A percentile compares a stretch with the other conserved stretches of the same genome.
Conservation (phyloP, 805 yeast species). For the Saturnispora zaruensis region DNA sequence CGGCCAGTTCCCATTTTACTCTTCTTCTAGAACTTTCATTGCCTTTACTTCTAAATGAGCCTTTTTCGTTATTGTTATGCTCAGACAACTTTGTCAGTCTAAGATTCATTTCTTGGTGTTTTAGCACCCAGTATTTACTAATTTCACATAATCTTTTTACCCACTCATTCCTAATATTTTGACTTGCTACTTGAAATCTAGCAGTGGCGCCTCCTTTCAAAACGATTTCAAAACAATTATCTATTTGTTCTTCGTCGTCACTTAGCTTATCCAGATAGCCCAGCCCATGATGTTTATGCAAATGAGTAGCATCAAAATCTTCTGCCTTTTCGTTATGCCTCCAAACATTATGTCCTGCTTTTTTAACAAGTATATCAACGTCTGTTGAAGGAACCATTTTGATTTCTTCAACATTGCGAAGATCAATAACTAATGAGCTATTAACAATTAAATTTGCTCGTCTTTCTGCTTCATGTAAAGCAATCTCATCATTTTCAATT, state of each 20-base stretch:
- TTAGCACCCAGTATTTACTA: conserved; percentile 50
- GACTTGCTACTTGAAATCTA: conserved; percentile 48
- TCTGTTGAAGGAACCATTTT: conserved; percentile 24
- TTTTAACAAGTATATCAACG: conserved; percentile 20
- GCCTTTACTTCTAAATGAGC: conserved; percentile 46
- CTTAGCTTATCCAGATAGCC: not conserved
- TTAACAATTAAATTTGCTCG: conserved; percentile 44
- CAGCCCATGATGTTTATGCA: not conserved
- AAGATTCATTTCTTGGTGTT: conserved; percentile 34
- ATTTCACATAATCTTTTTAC: conserved; percentile 38
- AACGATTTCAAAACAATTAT: conserved; percentile 46
- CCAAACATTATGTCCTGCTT: conserved; percentile 29
- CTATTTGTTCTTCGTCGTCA: conserved; percentile 19
- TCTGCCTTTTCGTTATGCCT: conserved; percentile 7
- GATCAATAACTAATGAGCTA: conserved; percentile 55
- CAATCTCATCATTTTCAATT: conserved; percentile 42
- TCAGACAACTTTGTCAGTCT: conserved; percentile 32
- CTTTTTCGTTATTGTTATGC: conserved; percentile 43
- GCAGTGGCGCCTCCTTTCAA: conserved; percentile 39
- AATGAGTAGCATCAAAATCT: not conserved
- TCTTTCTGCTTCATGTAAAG: conserved; percentile 60
- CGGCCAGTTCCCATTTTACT: conserved; percentile 45
- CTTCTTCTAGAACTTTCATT: conserved; percentile 10
- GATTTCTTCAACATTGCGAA: conserved; percentile 40
- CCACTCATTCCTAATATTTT: conserved; percentile 55